These are phyloP conservation scores for Dothiorella sarmentorum DNA, from an alignment of 2,329 filamentous ascomycete species.

Conservation along the genomic window DNA sequence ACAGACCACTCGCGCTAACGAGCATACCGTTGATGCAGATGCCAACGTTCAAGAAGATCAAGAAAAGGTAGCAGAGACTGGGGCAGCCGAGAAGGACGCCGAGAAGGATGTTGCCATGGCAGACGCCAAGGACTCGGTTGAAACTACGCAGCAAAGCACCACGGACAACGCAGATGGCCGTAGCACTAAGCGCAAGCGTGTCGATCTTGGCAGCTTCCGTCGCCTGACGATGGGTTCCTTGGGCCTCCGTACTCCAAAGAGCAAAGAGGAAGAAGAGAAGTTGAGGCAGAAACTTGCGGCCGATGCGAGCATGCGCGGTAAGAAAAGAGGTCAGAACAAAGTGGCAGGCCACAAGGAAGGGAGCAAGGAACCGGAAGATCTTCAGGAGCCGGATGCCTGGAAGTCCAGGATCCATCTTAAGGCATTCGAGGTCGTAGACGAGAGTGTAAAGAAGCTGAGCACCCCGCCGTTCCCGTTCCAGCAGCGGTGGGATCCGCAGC, in stretches of 20 bases:
- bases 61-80: not conserved
- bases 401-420: constrained; percentile 67
- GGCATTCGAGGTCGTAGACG: constrained; percentile 79
- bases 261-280: constrained; percentile 63
- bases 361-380: constrained; percentile 39
- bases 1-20: too few species aligned
- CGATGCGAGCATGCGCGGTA: not conserved
- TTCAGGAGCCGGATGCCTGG: constrained; percentile 59
- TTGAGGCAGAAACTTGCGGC: constrained; percentile 54
- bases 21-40: too few species aligned
- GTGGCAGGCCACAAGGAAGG: constrained; percentile 16
- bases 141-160: too few species aligned
- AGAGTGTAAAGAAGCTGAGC: constrained; percentile 48
- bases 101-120: too few species aligned
- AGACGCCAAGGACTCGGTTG: too few species aligned
- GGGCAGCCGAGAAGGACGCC: not conserved
- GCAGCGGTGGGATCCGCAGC: constrained; percentile 82
- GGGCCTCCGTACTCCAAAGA: constrained; percentile 65
- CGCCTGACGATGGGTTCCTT: constrained; percentile 70
- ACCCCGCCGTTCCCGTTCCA: constrained; percentile 86
- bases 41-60: too few species aligned
- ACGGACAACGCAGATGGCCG: not conserved
- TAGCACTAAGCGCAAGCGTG: constrained; percentile 33
- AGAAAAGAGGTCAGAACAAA: constrained; percentile 21
- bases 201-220: constrained; percentile 61